Base-by-base conservation (phyloP, 1,284 basidiomycete genomes). In the Ustilago trichophora region DNA sequence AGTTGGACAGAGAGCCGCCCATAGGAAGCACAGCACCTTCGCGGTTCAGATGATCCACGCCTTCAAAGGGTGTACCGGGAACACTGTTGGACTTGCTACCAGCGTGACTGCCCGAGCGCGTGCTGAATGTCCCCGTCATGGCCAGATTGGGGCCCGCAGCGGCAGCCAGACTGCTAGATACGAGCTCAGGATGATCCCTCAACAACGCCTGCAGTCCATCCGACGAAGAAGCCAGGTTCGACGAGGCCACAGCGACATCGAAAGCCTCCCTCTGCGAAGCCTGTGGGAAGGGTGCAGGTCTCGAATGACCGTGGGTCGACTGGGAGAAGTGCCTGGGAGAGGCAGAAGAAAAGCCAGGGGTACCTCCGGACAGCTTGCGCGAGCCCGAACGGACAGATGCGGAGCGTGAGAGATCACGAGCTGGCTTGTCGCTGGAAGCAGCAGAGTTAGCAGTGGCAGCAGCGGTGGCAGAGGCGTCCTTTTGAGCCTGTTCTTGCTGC, bases 161-260 rank as follows among this genome's bases (percentile, higher is more conserved):
- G 4, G 66, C 63, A 4, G 75, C 75, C 16, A 81, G 49, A 29
- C 71, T 70, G 36, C 67, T 62, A 19, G 69, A 73, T 16, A 81
- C 76, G 12, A 81, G 50, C 42, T 81, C 76, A 1, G 79, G 79
- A 35, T 81, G 75, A 33, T 81, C 79, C 9, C 79, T 67, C 36
- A 81, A 54, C 29, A 81, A 47, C 4, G 79, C 78, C 36, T 80
- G 73, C 4, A 81, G 57, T 4, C 79, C 79, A 43, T 76, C 75
- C 5, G 73, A 75, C 9, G 70, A 67, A 11, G 47, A 51, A 12
- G 76, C 72, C 6, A 78, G 62, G 34, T 72, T 66, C 24, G 74
- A 76, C 16, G 72, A 68, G 15, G 72, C 72, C 6, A 78, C 76
- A 3, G 73, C 73, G 6, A 63, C 54, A 33, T 73, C 73, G 32